Evolutionary conservation across 2,329 filamentous ascomycete species (phyloP), one percentile per base, ranked within the genome.

Genomic region (Verticillium albo-atrum): DNA sequence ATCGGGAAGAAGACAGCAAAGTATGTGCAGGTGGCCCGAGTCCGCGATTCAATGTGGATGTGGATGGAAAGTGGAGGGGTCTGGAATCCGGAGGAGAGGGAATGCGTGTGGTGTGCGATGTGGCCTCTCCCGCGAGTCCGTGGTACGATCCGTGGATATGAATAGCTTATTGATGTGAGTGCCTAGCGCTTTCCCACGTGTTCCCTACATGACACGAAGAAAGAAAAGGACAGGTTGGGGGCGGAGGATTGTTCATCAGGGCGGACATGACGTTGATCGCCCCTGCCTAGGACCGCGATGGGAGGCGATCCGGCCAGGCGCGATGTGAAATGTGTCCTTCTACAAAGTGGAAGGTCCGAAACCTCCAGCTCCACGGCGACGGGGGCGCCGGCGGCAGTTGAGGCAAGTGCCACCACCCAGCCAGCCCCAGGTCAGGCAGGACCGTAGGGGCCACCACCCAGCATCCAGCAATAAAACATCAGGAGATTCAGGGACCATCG

Each of bases 401-500:
- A 50, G 42, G 42, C 42, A 50, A 50, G 42, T 50, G 42, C 42
- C 42, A 50, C 42, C 20, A n/a, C n/a, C n/a, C n/a, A n/a, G n/a
- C n/a, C n/a, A n/a, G n/a, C n/a, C n/a, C n/a, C n/a, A n/a, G n/a
- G n/a, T n/a, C n/a, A n/a, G n/a, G n/a, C n/a, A n/a, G n/a, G n/a
- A n/a, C 17, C 4, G 20, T 23, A 20, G n/a, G 20, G 20, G 42
- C 42, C 42, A 50, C 42, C 10, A 20, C 20, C n/a, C n/a, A n/a
- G n/a, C n/a, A n/a, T n/a, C n/a, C 20, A 50, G 42, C 42, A 50
- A 50, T 26, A 50, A 58, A 60, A 60, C 60, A 64, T 64, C 62
- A 64, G 62, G 62, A 64, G 62, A 64, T 64, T 47, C 55, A 58
- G 50, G 61, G 50, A 54, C 57, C 57, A 56, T 37, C 53, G 57